Evolutionary conservation across 2,329 filamentous ascomycete genomes (phyloP).

Genomic region (Rachicladosporium sp.): DNA sequence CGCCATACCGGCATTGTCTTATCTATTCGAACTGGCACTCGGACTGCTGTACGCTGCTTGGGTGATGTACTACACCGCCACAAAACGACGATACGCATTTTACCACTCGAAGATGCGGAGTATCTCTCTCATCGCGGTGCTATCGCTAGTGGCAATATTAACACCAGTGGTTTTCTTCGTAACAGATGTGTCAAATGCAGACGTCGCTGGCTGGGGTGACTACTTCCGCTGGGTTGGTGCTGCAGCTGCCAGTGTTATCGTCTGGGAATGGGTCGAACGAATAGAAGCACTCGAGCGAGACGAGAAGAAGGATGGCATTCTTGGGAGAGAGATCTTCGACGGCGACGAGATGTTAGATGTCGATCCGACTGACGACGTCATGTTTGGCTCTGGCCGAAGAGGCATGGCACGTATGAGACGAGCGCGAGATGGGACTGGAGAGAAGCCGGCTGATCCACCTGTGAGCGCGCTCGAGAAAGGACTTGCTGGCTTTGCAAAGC

Average conservation of each 20-base stretch:
- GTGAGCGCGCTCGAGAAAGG: conserved; percentile 18
- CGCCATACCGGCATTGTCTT: conserved; percentile 80
- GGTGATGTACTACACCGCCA: conserved; percentile 88
- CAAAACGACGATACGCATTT: conserved; percentile 81
- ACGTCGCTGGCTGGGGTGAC: conserved; percentile 84
- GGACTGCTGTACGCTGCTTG: conserved; percentile 83
- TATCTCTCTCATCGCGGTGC: conserved; percentile 64
- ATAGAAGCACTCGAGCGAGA: conserved; percentile 87
- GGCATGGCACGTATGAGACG: conserved; percentile 22
- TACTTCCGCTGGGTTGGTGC: conserved; percentile 96
- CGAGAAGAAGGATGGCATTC: conserved; percentile 84
- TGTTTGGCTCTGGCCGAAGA: conserved; percentile 34
- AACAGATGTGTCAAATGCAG: conserved; percentile 72
- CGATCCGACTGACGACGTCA: conserved; percentile 45
- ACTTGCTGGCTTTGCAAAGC: conserved; percentile 13
- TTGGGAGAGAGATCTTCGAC: conserved; percentile 84
- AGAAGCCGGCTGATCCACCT: conserved; percentile 3
- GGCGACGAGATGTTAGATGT: conserved; percentile 82
- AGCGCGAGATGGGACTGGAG: conserved; percentile 10
- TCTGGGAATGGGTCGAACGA: conserved; percentile 95
- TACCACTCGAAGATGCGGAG: conserved; percentile 86
- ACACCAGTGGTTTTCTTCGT: conserved; percentile 91
- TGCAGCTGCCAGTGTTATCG: conserved; percentile 85
- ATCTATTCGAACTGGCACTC: conserved; percentile 77
- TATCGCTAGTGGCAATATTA: conserved; percentile 70